Evolutionary conservation across 1,139 yeast genomes (phyloP).

Genomic region (Petasospora rhodanensis): DNA sequence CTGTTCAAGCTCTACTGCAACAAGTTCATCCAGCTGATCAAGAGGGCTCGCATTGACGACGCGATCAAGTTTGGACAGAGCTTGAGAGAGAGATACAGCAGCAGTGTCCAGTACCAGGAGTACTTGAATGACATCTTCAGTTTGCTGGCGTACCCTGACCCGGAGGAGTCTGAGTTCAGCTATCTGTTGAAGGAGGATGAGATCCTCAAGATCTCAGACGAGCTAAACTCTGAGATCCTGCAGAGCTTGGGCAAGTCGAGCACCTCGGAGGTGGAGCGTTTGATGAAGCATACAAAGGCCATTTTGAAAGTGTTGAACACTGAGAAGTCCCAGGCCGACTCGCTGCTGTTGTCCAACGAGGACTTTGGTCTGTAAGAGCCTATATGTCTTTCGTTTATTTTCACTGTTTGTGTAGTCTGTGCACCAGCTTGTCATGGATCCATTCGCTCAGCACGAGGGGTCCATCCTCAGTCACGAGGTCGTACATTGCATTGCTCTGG

Average conservation of each 20-base stretch:
- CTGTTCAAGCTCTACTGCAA: slow-evolving; percentile 52
- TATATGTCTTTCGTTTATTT: slow-evolving; percentile 1
- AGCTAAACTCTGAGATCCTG: slow-evolving; percentile 40
- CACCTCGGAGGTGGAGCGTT: slow-evolving; percentile 33
- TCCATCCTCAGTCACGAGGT: slow-evolving; percentile 54
- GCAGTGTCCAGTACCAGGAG: slow-evolving; percentile 29
- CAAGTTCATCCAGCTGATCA: slow-evolving; percentile 43
- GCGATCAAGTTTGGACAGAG: slow-evolving; percentile 45
- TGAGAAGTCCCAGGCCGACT: slow-evolving; percentile 26
- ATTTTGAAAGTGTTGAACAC: slow-evolving; percentile 29
- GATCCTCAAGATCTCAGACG: slow-evolving; percentile 37
- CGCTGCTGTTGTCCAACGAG: slow-evolving; percentile 29
- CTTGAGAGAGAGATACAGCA: slow-evolving; percentile 37
- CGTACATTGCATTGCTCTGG: slow-evolving; percentile 56
- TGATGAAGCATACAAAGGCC: slow-evolving; percentile 33
- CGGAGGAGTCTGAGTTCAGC: slow-evolving; percentile 35
- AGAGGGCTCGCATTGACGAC: slow-evolving; percentile 28
- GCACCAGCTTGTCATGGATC: slow-evolving; percentile 40
- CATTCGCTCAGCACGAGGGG: slow-evolving; percentile 53
- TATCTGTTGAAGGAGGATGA: slow-evolving; percentile 33
- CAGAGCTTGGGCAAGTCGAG: slow-evolving; percentile 33
- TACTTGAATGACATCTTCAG: slow-evolving; percentile 41
- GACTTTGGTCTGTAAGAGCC: slow-evolving; percentile 16
- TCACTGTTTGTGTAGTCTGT: slow-evolving; percentile 4
- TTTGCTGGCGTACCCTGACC: slow-evolving; percentile 49